A percentile compares a stretch with the other conserved stretches of the same genome.
phyloP scores from a whole-genome alignment of 139 green algal species.

The Auxenochlorella pyrenoidosa region DNA sequence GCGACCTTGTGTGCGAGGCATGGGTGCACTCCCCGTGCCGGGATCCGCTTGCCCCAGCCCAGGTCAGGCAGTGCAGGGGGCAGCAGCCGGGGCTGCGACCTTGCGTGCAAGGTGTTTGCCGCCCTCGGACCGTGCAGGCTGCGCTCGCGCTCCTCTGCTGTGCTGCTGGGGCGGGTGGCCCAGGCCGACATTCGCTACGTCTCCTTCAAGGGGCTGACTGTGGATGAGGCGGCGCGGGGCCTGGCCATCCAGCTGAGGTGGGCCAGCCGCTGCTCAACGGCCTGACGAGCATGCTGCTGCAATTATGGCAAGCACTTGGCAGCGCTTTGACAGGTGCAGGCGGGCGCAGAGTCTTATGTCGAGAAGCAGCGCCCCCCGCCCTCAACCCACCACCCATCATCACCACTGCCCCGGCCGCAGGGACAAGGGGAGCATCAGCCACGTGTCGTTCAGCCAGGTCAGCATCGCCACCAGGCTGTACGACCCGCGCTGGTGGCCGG shows the following conservation, averaged over 20 bases:
- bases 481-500: conserved; percentile 46
- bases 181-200: not conserved
- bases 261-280: not conserved
- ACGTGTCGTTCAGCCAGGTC: conserved; percentile 47
- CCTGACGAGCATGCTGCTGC: not conserved
- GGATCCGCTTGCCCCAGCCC: too few species aligned
- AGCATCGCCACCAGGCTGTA: conserved; percentile 17
- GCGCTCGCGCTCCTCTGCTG: conserved; percentile 40
- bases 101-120: too few species aligned
- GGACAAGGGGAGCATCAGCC: conserved; percentile 43
- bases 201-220: not conserved
- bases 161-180: conserved; percentile 31
- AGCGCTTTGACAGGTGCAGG: too few species aligned
- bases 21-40: too few species aligned
- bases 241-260: conserved; percentile 11
- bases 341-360: too few species aligned
- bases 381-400: too few species aligned
- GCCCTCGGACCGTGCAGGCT: not conserved
- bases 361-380: too few species aligned
- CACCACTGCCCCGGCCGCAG: conserved; percentile 18
- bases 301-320: too few species aligned
- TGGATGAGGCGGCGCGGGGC: not conserved
- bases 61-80: too few species aligned
- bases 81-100: too few species aligned
- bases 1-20: too few species aligned